phyloP scores from a whole-genome alignment of 1,284 basidiomycete genomes.

The Golubevia sp. region DNA sequence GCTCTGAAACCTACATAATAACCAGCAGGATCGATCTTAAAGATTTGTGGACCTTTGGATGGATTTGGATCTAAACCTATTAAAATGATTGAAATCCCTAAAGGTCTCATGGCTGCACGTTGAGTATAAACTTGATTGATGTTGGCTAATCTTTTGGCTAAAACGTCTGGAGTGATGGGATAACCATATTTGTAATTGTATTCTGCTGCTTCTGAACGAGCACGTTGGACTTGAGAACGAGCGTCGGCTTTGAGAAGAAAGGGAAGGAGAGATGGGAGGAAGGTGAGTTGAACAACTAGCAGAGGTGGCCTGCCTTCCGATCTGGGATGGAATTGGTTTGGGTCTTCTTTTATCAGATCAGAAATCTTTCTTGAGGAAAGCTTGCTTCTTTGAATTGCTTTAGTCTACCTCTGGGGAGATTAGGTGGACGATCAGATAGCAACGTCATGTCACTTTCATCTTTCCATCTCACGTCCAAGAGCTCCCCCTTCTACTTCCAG shows the following conservation, averaged over 20 bases:
- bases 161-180: constrained; percentile 54
- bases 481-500: too few species aligned
- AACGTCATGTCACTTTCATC: neutral
- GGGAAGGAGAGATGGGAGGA: neutral
- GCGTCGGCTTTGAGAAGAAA: constrained; percentile 29
- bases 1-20: constrained; percentile 61
- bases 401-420: neutral
- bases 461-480: neutral
- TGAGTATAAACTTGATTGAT: constrained; percentile 62
- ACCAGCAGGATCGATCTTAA: constrained; percentile 60
- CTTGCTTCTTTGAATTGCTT: neutral
- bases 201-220: constrained; percentile 57
- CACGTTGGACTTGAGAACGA: constrained; percentile 53
- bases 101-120: constrained; percentile 59
- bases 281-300: too few species aligned
- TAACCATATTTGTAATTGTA: constrained; percentile 62
- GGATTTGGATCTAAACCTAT: constrained; percentile 54
- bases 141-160: constrained; percentile 59
- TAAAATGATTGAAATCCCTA: constrained; percentile 59
- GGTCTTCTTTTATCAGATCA: too few species aligned
- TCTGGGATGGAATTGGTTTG: too few species aligned
- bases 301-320: too few species aligned
- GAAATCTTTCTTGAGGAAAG: too few species aligned
- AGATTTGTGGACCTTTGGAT: constrained; percentile 51
- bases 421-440: neutral